Evolutionary conservation across 2,329 filamentous ascomycete genomes (phyloP), one percentile per base, ranked within the genome.

Genomic region (Trichoderma sp.): DNA sequence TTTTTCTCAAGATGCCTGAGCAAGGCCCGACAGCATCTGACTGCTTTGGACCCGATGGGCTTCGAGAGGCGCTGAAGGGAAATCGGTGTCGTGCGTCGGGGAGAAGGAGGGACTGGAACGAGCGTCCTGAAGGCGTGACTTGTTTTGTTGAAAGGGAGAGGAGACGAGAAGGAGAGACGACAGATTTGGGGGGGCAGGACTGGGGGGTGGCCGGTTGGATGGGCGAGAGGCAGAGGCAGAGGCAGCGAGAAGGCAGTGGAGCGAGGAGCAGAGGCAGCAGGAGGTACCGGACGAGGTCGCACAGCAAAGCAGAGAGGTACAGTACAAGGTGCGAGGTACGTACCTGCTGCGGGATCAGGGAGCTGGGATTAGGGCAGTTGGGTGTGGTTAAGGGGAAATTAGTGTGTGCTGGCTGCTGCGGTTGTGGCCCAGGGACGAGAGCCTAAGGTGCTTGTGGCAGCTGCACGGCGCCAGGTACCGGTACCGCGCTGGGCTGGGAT

Each of bases 91-190:
- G 30, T 30, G 30, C 59, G 59, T 66, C 64, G 59, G 51, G 44
- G 58, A 72, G 74, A 76, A 76, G 68, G 76, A 77, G 73, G 71
- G 76, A 78, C 77, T 78, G 76, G 75, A 79, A 78, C 75, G 75
- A 77, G 74, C 69, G 73, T 68, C 71, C 55, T 66, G 73, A 75
- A 74, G 73, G 74, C 76, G 74, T 71, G 75, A 71, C 71, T 75
- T 75, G 74, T 77, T 77, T 78, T 78, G 75, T 77, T 77, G 75
- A 76, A 78, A 76, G 76, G 76, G 74, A 72, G 57, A 68, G 51
- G 62, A 63, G 59, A 55, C 44, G 64, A 66, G 64, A 64, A 63
- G 54, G 54, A 64, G 60, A 64, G 48, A 57, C 43, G 44, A 56
- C 52, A 52, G 61, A 64, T 57, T 63, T 39, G 59, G 61, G 61